Conservation (phyloP, 202 grass and related monocot genomes). For the Panicum hallii region DNA sequence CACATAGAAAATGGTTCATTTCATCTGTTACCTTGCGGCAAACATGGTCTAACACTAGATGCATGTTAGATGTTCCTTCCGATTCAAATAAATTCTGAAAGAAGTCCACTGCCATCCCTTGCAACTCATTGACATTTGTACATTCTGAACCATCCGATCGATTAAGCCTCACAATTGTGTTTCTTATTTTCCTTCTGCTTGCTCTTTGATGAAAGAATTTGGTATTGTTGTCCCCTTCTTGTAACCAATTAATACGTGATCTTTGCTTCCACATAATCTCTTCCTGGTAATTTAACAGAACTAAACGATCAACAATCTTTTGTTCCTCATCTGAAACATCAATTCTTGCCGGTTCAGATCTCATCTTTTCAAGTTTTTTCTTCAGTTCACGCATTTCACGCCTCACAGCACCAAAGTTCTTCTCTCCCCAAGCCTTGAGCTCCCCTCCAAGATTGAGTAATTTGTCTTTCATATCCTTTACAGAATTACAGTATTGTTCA, state of each 20-base stretch:
- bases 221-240: neutral
- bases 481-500: neutral
- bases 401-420: neutral
- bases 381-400: neutral
- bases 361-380: neutral
- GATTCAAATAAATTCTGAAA: neutral
- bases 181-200: neutral
- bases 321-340: neutral
- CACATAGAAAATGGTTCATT: neutral
- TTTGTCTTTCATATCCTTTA: neutral
- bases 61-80: neutral
- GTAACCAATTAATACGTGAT: neutral
- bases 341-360: neutral
- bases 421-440: neutral
- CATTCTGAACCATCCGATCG: neutral
- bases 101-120: neutral
- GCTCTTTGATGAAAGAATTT: neutral
- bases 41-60: too few species aligned
- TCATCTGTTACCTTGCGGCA: neutral
- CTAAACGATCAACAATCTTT: neutral
- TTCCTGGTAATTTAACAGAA: neutral
- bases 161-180: neutral
- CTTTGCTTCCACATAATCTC: neutral
- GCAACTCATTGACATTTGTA: neutral
- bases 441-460: neutral